A percentile compares a stretch with the other conserved stretches of the same genome.
Evolutionary conservation across 192 early-diverging fungal genomes (phyloP).

Genomic region (Coemansia aciculifera): DNA sequence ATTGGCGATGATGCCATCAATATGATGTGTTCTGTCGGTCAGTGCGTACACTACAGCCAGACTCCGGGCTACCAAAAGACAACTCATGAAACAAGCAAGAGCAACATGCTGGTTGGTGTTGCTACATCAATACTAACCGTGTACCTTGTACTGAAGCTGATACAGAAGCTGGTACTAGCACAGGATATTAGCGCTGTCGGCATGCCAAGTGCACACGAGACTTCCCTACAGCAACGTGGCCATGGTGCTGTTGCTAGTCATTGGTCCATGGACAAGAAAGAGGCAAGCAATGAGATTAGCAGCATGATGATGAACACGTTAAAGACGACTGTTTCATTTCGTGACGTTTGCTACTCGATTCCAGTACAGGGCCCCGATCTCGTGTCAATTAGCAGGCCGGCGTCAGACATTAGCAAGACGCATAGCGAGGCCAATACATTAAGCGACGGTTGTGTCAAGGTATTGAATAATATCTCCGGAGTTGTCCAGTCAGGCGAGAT

Average conservation of each 20-base stretch:
- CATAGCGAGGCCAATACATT: not conserved
- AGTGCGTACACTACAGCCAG: constrained; percentile 85
- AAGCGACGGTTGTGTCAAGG: constrained; percentile 9
- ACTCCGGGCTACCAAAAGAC: constrained; percentile 70
- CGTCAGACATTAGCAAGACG: not conserved
- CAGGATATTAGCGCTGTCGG: not conserved
- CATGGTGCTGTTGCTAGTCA: not conserved
- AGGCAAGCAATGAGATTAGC: constrained; percentile 19
- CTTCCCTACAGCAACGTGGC: not conserved
- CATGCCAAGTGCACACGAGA: not conserved
- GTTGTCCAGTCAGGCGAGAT: constrained; percentile 79
- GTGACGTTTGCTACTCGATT: constrained; percentile 43
- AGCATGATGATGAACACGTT: constrained; percentile 27
- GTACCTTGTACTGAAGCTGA: constrained; percentile 36
- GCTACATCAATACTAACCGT: constrained; percentile 48
- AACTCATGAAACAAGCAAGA: constrained; percentile 32
- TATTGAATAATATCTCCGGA: constrained; percentile 71
- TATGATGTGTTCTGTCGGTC: constrained; percentile 75
- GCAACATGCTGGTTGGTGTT: constrained; percentile 32
- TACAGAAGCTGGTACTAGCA: constrained; percentile 25
- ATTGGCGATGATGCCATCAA: constrained; percentile 85
- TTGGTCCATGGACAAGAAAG: not conserved
- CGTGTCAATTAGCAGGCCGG: constrained; percentile 16
- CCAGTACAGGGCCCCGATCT: constrained; percentile 26
- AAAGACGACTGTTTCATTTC: constrained; percentile 38